A percentile compares a stretch with the other conserved stretches of the same genome.
These are phyloP conservation scores for Alnus rubra DNA, from an alignment of 306 rosid species.

Conservation along the genomic window DNA sequence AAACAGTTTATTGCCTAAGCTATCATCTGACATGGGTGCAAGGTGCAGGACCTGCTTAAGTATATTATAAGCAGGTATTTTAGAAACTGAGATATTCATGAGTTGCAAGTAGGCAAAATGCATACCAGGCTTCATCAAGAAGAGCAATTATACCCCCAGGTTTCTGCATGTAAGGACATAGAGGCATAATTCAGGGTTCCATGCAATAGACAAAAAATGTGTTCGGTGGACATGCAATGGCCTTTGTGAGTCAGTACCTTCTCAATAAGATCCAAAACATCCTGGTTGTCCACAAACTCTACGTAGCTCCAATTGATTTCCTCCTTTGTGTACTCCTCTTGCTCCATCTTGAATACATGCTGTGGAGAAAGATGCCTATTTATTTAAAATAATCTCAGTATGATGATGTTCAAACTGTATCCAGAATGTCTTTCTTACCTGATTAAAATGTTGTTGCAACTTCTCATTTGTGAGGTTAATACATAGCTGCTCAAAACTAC, in stretches of 20 bases:
- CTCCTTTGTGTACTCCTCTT: constrained; percentile 89
- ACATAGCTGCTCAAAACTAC: constrained; percentile 87
- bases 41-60: neutral
- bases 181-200: constrained; percentile 15
- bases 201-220: constrained; percentile 17
- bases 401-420: constrained; percentile 11
- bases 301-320: constrained; percentile 90
- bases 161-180: constrained; percentile 55
- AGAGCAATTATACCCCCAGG: constrained; percentile 93
- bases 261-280: constrained; percentile 87
- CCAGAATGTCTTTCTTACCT: constrained; percentile 49
- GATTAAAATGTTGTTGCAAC: constrained; percentile 89
- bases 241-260: constrained; percentile 48
- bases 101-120: constrained; percentile 26
- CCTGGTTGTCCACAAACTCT: constrained; percentile 86
- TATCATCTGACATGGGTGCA: neutral
- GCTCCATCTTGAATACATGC: constrained; percentile 97
- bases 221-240: constrained; percentile 8
- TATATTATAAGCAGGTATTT: constrained; percentile 5
- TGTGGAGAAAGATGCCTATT: constrained; percentile 41
- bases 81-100: constrained; percentile 12
- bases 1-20: neutral
- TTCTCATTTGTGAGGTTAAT: constrained; percentile 90
- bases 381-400: constrained; percentile 15
- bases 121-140: constrained; percentile 94